A percentile compares a stretch with the other conserved stretches of the same genome.
Conservation (phyloP, 176 grass and related monocot genomes). For the Canna indica region DNA sequence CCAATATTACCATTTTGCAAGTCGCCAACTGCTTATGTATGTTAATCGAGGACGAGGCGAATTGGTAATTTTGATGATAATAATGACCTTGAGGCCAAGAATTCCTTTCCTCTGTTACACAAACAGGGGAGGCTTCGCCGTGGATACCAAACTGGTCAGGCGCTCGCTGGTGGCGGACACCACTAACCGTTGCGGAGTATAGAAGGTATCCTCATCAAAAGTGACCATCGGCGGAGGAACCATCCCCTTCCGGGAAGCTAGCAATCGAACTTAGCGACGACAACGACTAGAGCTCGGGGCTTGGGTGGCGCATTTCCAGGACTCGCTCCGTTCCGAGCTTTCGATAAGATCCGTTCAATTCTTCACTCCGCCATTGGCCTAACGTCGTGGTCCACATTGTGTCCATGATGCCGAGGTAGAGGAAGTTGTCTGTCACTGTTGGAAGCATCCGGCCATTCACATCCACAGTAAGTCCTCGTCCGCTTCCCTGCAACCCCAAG, state of each 20-base stretch:
- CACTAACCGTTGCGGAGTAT: constrained; percentile 53
- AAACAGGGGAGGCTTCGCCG: constrained; percentile 79
- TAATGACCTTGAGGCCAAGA: too few species aligned
- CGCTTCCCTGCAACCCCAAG: constrained; percentile 53
- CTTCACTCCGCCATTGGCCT: constrained; percentile 25
- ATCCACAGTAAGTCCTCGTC: constrained; percentile 33
- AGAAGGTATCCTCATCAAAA: constrained; percentile 79
- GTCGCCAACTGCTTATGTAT: too few species aligned
- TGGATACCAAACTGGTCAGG: constrained; percentile 53
- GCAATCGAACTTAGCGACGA: constrained; percentile 41
- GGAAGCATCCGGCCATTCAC: constrained; percentile 37
- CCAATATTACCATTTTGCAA: too few species aligned
- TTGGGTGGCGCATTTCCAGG: constrained; percentile 53
- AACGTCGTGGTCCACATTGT: constrained; percentile 32
- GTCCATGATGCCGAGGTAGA: constrained; percentile 74
- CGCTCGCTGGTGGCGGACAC: constrained; percentile 41
- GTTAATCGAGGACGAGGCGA: too few species aligned
- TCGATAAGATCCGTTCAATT: constrained; percentile 64
- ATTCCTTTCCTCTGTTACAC: constrained; percentile 42
- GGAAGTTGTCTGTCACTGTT: too few species aligned
- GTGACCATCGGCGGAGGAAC: constrained; percentile 14
- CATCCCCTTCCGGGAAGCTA: background rate
- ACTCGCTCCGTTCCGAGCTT: constrained; percentile 57
- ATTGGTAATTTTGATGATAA: too few species aligned
- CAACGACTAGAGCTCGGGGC: constrained; percentile 70